Conservation (phyloP, 345 rosid species). For the Sisymbrium altissimum region DNA sequence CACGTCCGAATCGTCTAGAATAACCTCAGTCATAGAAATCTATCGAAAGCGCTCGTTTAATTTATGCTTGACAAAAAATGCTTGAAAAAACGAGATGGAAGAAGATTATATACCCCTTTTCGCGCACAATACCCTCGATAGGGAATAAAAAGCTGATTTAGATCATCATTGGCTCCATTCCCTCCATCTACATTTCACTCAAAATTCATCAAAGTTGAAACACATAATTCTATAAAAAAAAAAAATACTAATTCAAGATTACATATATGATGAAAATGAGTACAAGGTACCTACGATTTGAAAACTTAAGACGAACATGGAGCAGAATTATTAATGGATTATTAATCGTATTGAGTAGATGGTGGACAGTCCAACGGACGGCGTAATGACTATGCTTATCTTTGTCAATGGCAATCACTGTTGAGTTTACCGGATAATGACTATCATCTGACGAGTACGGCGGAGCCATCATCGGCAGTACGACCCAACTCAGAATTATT, state of each 20-base stretch:
- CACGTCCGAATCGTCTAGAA: slow-evolving; percentile 55
- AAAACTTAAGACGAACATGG: slow-evolving; percentile 48
- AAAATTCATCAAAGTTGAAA: not conserved
- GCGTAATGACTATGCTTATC: slow-evolving; percentile 71
- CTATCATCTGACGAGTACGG: slow-evolving; percentile 31
- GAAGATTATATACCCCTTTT: slow-evolving; percentile 53
- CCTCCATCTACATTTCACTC: slow-evolving; percentile 25
- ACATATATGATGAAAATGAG: not conserved
- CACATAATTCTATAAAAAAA: not conserved
- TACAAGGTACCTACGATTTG: slow-evolving; percentile 54
- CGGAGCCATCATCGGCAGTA: slow-evolving; percentile 32
- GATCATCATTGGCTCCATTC: slow-evolving; percentile 31
- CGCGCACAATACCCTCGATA: slow-evolving; percentile 78
- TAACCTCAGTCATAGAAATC: slow-evolving; percentile 55
- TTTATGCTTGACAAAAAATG: not conserved
- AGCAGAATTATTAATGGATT: slow-evolving; percentile 43
- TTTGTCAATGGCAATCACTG: slow-evolving; percentile 61
- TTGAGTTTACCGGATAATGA: slow-evolving; percentile 38
- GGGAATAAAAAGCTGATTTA: slow-evolving; percentile 49
- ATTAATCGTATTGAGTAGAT: slow-evolving; percentile 34
- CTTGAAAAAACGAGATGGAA: not conserved
- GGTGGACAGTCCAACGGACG: slow-evolving; percentile 75
- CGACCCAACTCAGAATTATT: not conserved
- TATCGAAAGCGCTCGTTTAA: slow-evolving; percentile 10
- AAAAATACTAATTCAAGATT: not conserved